Base-by-base conservation (phyloP, 2,329 filamentous ascomycete genomes). In the Penicillium sp. region DNA sequence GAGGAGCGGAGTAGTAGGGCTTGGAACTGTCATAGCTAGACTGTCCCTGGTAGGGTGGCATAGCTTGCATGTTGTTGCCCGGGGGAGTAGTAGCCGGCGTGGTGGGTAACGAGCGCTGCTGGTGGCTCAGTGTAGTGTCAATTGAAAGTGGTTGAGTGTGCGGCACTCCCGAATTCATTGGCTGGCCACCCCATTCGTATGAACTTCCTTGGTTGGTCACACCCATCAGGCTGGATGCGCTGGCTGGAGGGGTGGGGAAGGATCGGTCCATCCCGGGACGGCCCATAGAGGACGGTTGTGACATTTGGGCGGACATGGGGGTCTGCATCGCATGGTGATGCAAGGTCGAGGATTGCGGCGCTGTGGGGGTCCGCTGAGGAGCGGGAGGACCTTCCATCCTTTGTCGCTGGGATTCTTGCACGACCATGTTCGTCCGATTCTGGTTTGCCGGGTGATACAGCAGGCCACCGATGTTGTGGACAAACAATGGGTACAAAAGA, bases 381-480 rank as follows among this genome's bases (percentile, higher is more conserved):
- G 65, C 55, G 11, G 66, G 67, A 24, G 67, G 68, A 13, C 68
- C 75, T 66, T 91, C 88, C 65, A 89, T 82, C 71, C 92, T 90
- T 69, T 91, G 86, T 64, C 89, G 85, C 70, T 93, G 89, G 10
- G 76, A 88, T 29, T 91, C 91, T 64, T 91, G 90, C 86, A 96
- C 93, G 54, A 96, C 91, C 71, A 91, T 87, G 75, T 88, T 92
- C 47, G 89, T 91, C 65, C 91, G 83, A 63, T 80, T 90, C 71
- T 92, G 89, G 73, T 97, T 97, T 21, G 71, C 68, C 0, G 95
- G 93, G 73, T 98, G 93, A 75, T 97, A 98, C 49, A 98, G 84
- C 63, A 98, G 82, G 56, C 91, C 90, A 58, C 91, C 91, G 72
- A 98, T 98, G 77, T 98, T 96, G 77, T 98, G 93, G 39, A 98